Percentiles rank a stretch among this genome's conserved stretches.
Conservation (phyloP, 495 filamentous ascomycete genomes). For the Trichoderma gamsii region DNA sequence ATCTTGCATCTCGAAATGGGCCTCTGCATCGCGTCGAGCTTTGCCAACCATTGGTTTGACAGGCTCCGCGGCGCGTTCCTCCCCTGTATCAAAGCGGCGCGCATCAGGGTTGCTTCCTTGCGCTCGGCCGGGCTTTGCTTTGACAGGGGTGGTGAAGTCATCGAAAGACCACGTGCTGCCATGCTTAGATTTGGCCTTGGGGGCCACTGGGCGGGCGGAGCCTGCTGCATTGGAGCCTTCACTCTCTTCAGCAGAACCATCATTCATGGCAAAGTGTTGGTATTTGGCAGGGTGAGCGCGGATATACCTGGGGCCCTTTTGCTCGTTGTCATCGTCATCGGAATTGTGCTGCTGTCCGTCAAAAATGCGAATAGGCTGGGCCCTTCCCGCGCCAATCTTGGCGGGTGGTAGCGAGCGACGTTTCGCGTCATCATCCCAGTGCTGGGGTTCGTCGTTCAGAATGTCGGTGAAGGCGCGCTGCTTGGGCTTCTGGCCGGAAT, state of each 20-base stretch:
- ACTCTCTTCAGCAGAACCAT: constrained; percentile 44
- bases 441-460: constrained; percentile 36
- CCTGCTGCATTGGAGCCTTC: constrained; percentile 24
- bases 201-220: constrained; percentile 13
- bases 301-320: constrained; percentile 40
- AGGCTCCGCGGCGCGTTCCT: constrained; percentile 53
- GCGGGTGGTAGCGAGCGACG: constrained; percentile 35
- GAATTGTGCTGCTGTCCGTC: constrained; percentile 47
- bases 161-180: constrained; percentile 75
- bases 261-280: constrained; percentile 80
- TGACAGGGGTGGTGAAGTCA: constrained; percentile 76
- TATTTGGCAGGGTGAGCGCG: constrained; percentile 66
- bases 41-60: constrained; percentile 52
- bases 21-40: constrained; percentile 68
- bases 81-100: constrained; percentile 56
- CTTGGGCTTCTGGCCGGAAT: constrained; percentile 38
- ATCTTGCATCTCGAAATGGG: constrained; percentile 72
- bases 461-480: constrained; percentile 50
- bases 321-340: constrained; percentile 33
- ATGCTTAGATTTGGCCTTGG: constrained; percentile 55
- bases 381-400: constrained; percentile 65
- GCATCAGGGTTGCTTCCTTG: constrained; percentile 35
- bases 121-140: constrained; percentile 45
- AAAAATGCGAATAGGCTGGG: constrained; percentile 63
- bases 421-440: constrained; percentile 43